Conservation (phyloP, 2,329 filamentous ascomycete species). For the Microcyclospora tardicrescens region DNA sequence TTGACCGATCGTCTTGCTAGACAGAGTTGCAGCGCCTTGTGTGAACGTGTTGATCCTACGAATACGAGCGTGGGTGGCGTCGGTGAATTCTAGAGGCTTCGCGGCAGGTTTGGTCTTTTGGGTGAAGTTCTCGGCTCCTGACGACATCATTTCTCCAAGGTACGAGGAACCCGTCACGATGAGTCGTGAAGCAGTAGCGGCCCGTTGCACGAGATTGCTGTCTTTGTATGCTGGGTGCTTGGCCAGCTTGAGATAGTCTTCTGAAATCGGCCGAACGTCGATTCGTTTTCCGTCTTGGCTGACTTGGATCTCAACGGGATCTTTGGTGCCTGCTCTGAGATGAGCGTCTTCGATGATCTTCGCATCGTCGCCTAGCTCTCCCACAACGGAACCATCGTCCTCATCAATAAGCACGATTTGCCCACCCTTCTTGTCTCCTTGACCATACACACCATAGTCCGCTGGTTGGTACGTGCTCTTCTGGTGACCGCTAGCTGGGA, state of each 20-base stretch:
- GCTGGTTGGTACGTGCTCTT: slow-evolving; percentile 60
- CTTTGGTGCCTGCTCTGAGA: slow-evolving; percentile 80
- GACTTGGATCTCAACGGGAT: slow-evolving; percentile 68
- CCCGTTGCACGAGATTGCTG: slow-evolving; percentile 74
- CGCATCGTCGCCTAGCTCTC: slow-evolving; percentile 74
- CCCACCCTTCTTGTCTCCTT: slow-evolving; percentile 38
- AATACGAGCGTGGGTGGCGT: slow-evolving; percentile 70
- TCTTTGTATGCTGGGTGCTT: slow-evolving; percentile 86
- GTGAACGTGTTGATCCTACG: slow-evolving; percentile 86
- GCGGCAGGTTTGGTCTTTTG: slow-evolving; percentile 63
- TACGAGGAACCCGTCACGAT: slow-evolving; percentile 79
- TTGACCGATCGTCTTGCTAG: slow-evolving; percentile 74
- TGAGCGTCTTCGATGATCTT: slow-evolving; percentile 63
- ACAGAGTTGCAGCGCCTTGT: slow-evolving; percentile 61
- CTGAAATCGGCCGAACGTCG: slow-evolving; percentile 53
- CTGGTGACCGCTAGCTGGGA: slow-evolving; percentile 19
- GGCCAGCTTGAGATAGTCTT: slow-evolving; percentile 62
- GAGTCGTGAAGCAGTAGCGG: slow-evolving; percentile 74
- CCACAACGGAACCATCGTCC: slow-evolving; percentile 89
- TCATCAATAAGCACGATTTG: slow-evolving; percentile 90
- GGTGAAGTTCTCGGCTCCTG: slow-evolving; percentile 67
- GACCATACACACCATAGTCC: slow-evolving; percentile 60
- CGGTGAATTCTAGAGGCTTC: slow-evolving; percentile 78
- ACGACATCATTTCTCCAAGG: slow-evolving; percentile 63
- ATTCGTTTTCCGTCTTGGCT: slow-evolving; percentile 55